Evolutionary conservation across 768 basidiomycete species (phyloP).

Genomic region (Gymnopilus dilepis): DNA sequence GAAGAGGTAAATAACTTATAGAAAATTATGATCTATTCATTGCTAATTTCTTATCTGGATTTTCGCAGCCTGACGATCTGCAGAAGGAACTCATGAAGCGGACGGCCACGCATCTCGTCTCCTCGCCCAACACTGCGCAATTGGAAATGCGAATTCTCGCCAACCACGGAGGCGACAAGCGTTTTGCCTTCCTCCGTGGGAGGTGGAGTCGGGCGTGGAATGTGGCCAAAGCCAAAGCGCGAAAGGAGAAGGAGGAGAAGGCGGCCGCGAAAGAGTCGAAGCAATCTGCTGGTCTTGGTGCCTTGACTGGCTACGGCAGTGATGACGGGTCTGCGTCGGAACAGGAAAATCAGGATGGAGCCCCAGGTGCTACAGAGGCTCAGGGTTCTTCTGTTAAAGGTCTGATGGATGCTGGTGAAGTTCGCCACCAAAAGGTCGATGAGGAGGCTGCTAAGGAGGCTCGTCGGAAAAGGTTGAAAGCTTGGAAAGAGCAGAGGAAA

Average conservation of each 20-base stretch:
- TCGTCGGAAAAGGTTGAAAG: slow-evolving; percentile 58
- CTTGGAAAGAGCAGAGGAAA: slow-evolving; percentile 62
- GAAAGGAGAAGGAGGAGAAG: slow-evolving; percentile 35
- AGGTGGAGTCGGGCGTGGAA: slow-evolving; percentile 75
- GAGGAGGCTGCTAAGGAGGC: slow-evolving; percentile 46
- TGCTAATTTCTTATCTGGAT: background rate
- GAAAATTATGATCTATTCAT: no score
- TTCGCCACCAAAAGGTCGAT: background rate
- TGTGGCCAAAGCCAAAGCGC: slow-evolving; percentile 52
- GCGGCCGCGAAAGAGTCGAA: background rate
- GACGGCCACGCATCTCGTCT: slow-evolving; percentile 70
- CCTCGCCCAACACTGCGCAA: slow-evolving; percentile 79
- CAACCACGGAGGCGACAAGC: slow-evolving; percentile 77
- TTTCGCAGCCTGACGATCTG: slow-evolving; percentile 57
- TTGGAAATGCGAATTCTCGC: slow-evolving; percentile 90
- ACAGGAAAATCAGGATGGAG: slow-evolving; percentile 24
- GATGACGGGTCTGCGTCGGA: slow-evolving; percentile 41
- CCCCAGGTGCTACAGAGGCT: background rate
- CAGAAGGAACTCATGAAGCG: slow-evolving; percentile 73
- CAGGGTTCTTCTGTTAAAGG: background rate
- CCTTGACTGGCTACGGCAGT: slow-evolving; percentile 62
- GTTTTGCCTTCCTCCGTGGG: slow-evolving; percentile 84
- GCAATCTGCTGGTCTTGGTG: slow-evolving; percentile 47
- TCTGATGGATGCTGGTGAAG: background rate
- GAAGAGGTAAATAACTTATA: slow-evolving; percentile 57